Percentiles rank a stretch among this genome's conserved stretches.
phyloP scores from a whole-genome alignment of 352 stramenopile species.

The Globisporangium abappressorium region DNA sequence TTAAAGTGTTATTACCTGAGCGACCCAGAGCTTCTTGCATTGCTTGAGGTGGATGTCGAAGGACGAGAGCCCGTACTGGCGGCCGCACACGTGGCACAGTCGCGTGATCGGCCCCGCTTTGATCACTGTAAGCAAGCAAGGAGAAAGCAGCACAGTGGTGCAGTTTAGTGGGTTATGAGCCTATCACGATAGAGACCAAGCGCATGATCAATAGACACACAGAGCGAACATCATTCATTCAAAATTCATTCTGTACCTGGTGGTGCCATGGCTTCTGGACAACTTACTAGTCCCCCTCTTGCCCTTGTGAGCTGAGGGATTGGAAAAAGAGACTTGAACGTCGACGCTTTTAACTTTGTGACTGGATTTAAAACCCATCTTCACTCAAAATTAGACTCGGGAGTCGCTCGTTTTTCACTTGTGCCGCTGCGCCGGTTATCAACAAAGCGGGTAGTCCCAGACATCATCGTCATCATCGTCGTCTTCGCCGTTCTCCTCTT shows the following conservation, averaged over 20 bases:
- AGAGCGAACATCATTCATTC: neutral
- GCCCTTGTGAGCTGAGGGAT: neutral
- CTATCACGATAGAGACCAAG: neutral
- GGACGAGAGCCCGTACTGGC: conserved; percentile 75
- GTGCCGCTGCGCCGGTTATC: too few relatives aligned
- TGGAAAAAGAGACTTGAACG: neutral
- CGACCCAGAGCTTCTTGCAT: conserved; percentile 79
- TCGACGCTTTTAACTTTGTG: neutral
- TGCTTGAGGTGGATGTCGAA: conserved; percentile 86
- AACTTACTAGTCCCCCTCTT: neutral
- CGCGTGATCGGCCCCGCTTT: conserved; percentile 57
- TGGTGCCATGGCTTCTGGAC: neutral
- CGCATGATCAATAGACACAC: neutral
- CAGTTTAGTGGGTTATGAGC: neutral
- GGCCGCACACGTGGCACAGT: conserved; percentile 77
- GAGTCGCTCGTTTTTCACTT: too few relatives aligned
- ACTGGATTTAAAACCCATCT: conserved; percentile 10
- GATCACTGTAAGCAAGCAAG: conserved; percentile 22
- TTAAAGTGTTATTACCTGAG: conserved; percentile 29
- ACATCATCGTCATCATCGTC: conserved; percentile 51
- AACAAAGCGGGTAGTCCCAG: conserved; percentile 56
- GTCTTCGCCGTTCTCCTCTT: conserved; percentile 23
- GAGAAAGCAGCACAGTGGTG: neutral
- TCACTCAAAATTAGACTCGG: neutral
- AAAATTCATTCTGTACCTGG: conserved; percentile 11